phyloP scores from a whole-genome alignment of 1,284 basidiomycete species.

The Leccinum solheimii region DNA sequence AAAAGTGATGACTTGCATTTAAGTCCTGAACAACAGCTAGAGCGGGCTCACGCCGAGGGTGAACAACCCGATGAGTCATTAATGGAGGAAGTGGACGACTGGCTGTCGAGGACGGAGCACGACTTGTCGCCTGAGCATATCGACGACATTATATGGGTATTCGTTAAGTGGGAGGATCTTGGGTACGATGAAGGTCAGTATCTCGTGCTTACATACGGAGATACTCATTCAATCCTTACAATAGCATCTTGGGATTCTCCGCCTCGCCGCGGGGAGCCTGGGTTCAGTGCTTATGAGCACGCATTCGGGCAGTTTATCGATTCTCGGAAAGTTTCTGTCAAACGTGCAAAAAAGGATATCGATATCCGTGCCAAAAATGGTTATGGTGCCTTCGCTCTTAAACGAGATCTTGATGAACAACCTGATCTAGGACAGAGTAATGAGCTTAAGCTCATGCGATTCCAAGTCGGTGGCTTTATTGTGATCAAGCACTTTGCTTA shows the following conservation, averaged over 20 bases:
- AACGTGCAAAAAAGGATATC: slow-evolving; percentile 43
- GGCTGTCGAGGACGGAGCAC: slow-evolving; percentile 50
- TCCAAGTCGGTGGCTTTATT: slow-evolving; percentile 56
- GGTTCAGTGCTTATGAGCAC: slow-evolving; percentile 62
- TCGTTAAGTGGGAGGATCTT: slow-evolving; percentile 89
- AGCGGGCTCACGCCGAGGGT: slow-evolving; percentile 51
- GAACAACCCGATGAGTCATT: slow-evolving; percentile 53
- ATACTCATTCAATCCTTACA: slow-evolving; percentile 6
- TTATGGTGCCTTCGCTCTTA: slow-evolving; percentile 48
- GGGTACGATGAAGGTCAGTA: slow-evolving; percentile 82
- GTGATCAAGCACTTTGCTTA: slow-evolving; percentile 10
- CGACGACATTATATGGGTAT: slow-evolving; percentile 69
- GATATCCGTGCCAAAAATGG: slow-evolving; percentile 45
- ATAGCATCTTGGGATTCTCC: slow-evolving; percentile 91
- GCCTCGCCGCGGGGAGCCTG: slow-evolving; percentile 55
- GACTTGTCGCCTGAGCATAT: slow-evolving; percentile 54
- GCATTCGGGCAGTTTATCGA: slow-evolving; percentile 69
- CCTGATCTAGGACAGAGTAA: slow-evolving; percentile 65
- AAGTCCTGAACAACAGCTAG: slow-evolving; percentile 37
- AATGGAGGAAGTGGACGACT: slow-evolving; percentile 59
- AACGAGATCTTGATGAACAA: slow-evolving; percentile 45
- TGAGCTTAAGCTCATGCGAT: slow-evolving; percentile 75
- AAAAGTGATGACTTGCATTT: slow-evolving; percentile 26
- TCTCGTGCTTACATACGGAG: neutral
- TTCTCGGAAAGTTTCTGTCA: slow-evolving; percentile 64